phyloP scores from a whole-genome alignment of 2,329 filamentous ascomycete species.

The Aquanectria penicillioides region DNA sequence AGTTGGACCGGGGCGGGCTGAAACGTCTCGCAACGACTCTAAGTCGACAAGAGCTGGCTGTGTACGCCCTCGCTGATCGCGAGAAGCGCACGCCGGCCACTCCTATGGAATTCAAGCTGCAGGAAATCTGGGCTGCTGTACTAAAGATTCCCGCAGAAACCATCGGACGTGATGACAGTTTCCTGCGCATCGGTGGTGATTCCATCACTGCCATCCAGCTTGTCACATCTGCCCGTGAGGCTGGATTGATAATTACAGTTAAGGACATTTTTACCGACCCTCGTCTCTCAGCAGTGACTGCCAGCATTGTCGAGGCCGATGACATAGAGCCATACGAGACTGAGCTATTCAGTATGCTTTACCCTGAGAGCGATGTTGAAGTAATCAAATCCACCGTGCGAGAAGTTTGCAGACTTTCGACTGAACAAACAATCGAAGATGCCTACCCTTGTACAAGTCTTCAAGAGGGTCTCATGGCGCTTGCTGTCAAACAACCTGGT shows the following conservation, averaged over 20 bases:
- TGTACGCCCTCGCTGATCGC: neutral
- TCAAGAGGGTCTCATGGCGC: constrained; percentile 47
- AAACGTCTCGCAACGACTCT: constrained; percentile 3
- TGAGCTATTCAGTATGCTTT: neutral
- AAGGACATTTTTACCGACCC: constrained; percentile 19
- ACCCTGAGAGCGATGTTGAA: neutral
- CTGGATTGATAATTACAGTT: neutral
- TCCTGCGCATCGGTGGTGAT: constrained; percentile 11
- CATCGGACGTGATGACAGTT: neutral
- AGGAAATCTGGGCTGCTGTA: constrained; percentile 45
- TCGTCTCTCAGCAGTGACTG: neutral
- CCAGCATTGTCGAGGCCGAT: neutral
- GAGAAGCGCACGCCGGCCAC: constrained; percentile 9
- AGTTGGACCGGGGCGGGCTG: constrained; percentile 19
- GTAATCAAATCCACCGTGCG: neutral
- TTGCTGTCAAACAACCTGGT: constrained; percentile 14
- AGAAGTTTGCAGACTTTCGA: neutral
- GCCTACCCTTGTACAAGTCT: constrained; percentile 48
- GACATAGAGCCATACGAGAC: neutral
- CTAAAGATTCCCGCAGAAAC: constrained; percentile 43
- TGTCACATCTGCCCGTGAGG: constrained; percentile 8
- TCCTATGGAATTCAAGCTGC: constrained; percentile 27
- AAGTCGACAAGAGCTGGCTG: constrained; percentile 14
- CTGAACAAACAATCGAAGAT: constrained; percentile 38
- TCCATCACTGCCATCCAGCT: constrained; percentile 43